Evolutionary conservation across 768 basidiomycete species (phyloP).

Genomic region (Neoboletus magnificus): DNA sequence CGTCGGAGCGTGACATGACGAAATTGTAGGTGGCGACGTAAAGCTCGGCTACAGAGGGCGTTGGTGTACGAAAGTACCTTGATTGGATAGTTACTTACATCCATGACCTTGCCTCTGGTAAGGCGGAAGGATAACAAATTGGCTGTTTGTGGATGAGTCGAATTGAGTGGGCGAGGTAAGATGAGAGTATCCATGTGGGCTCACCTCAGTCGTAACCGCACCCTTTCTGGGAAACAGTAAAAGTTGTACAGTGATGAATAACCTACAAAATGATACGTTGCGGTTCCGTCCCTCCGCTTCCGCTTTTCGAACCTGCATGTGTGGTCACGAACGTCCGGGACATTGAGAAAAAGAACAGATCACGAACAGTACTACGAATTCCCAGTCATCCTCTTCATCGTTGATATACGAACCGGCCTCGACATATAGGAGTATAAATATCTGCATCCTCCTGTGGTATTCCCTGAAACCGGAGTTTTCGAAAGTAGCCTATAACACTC

Average conservation of each 20-base stretch:
- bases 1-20: slow-evolving; percentile 56
- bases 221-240: slow-evolving; percentile 91
- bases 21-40: slow-evolving; percentile 85
- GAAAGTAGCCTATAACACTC: slow-evolving; percentile 65
- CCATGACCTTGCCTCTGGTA: slow-evolving; percentile 91
- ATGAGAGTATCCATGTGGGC: slow-evolving; percentile 10
- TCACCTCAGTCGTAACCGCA: slow-evolving; percentile 83
- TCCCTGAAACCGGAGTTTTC: slow-evolving; percentile 84
- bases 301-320: slow-evolving; percentile 76
- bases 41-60: slow-evolving; percentile 60
- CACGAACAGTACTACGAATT: slow-evolving; percentile 83
- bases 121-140: slow-evolving; percentile 90
- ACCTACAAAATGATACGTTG: slow-evolving; percentile 88
- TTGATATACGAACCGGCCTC: slow-evolving; percentile 94
- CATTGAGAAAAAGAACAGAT: neutral
- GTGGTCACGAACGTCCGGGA: slow-evolving; percentile 1
- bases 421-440: slow-evolving; percentile 92
- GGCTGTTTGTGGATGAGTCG: slow-evolving; percentile 44
- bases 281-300: slow-evolving; percentile 51
- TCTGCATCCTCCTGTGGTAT: slow-evolving; percentile 88
- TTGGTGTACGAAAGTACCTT: neutral
- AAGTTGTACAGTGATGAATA: slow-evolving; percentile 95
- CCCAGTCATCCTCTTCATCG: slow-evolving; percentile 93
- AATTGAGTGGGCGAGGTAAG: neutral
- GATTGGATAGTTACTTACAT: slow-evolving; percentile 48